Base-by-base conservation (phyloP, 306 rosid genomes). In the Cicer yamashitae region DNA sequence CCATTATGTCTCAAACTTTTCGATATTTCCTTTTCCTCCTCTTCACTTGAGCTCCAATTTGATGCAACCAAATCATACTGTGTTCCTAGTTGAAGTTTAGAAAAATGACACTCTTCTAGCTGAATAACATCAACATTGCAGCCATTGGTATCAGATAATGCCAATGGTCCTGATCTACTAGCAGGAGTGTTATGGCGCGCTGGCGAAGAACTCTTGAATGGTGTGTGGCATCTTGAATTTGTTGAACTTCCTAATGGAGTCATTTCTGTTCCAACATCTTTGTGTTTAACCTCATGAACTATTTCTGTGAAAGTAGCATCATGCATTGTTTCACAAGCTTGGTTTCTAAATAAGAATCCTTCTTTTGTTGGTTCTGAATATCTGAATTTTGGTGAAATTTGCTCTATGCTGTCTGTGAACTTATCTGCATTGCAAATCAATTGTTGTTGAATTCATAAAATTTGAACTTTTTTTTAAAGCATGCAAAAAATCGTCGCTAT, bases 161-260 rank as follows among this genome's bases (percentile, higher is more conserved):
- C 83, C 84, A 96, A 77, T 38, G 91, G 96, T 54, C 99, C 98
- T 72, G 99, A 96, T 85, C 92, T 78, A 62, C 76, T 88, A 0
- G 89, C 92, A 1, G 99, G 99, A 5, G 99, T 96, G 88, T 89
- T 92, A 45, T 96, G 96, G 47, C 99, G 89, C 0, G 88, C 93
- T 0, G 99, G 99, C 2, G 99, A 92, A 20, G 94, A 79, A 65
- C 80, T 88, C 82, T 90, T 89, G 67, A 96, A 81, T 13, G 98
- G 99, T 3, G 99, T 92, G 76, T 85, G 94, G 43, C 98, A 92
- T 78, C 98, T 88, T 72, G 99, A 90, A 53, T 97, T 89, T 18
- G 97, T 92, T 53, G 98, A 96, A 76, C 98, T 96, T 40, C 98
- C 99, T n/a, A 90, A 84, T 14, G 99, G 98, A 43, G 97, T 90